phyloP scores from a whole-genome alignment of 2,329 filamentous ascomycete species.

The Fusarium concolor region DNA sequence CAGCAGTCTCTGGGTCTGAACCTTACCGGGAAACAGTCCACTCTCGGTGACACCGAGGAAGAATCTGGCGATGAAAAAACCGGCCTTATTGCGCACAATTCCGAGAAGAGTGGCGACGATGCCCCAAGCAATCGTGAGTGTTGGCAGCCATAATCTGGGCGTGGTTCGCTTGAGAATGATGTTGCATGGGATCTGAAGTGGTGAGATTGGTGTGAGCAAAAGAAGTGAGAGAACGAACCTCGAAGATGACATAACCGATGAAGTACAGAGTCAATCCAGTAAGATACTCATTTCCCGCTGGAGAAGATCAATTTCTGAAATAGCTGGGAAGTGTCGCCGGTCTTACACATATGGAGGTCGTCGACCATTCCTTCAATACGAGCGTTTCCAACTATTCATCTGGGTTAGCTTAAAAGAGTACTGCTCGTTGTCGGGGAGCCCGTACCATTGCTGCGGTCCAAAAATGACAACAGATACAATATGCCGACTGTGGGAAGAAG shows the following conservation, averaged over 20 bases:
- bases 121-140: conserved; percentile 67
- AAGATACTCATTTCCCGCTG: conserved; percentile 71
- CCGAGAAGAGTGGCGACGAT: conserved; percentile 64
- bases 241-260: conserved; percentile 68
- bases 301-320: background rate
- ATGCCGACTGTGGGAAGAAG: conserved; percentile 66
- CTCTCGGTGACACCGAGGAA: conserved; percentile 67
- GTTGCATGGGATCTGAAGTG: conserved; percentile 66
- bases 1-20: rapidly evolving
- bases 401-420: conserved; percentile 26
- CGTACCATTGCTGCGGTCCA: conserved; percentile 68
- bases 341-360: conserved; percentile 65
- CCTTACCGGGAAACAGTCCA: conserved; percentile 60
- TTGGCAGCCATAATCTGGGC: conserved; percentile 67
- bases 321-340: rapidly evolving
- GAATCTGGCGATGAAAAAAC: conserved; percentile 65
- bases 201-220: background rate
- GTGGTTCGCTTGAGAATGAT: conserved; percentile 71
- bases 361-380: conserved; percentile 65
- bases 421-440: conserved; percentile 19
- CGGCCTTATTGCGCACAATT: conserved; percentile 61
- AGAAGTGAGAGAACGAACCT: conserved; percentile 49
- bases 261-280: conserved; percentile 76
- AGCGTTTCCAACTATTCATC: conserved; percentile 66
- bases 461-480: conserved; percentile 67